phyloP scores from a whole-genome alignment of 371 early-diverging fungal genomes.

The Syncephalastrum contaminatum region DNA sequence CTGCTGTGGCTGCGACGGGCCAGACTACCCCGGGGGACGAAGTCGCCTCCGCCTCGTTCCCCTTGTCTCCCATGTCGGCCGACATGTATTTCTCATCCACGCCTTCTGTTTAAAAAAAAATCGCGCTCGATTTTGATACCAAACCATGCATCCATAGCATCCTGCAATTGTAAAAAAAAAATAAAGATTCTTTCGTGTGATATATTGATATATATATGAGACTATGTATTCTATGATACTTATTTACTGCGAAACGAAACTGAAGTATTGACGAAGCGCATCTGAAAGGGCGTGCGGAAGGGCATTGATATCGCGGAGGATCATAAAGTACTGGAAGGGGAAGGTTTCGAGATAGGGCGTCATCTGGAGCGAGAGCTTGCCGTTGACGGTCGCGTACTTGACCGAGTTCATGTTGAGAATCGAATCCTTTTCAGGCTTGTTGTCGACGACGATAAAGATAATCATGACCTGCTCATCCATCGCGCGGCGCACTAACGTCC shows the following conservation, averaged over 20 bases:
- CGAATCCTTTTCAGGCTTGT: slow-evolving; percentile 81
- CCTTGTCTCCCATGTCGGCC: too few species aligned
- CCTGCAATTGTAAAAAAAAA: too few species aligned
- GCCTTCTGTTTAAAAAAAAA: too few species aligned
- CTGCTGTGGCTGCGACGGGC: too few species aligned
- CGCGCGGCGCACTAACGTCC: slow-evolving; percentile 79
- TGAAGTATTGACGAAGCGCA: slow-evolving; percentile 93
- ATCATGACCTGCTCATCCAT: slow-evolving; percentile 89
- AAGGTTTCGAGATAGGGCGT: slow-evolving; percentile 93
- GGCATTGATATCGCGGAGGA: slow-evolving; percentile 83
- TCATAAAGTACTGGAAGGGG: slow-evolving; percentile 96
- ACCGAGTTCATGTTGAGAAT: slow-evolving; percentile 88
- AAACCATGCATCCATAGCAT: too few species aligned
- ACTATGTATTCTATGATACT: neutral
- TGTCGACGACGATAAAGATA: slow-evolving; percentile 94
- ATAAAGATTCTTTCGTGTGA: too few species aligned
- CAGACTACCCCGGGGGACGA: too few species aligned
- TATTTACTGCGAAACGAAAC: slow-evolving; percentile 44
- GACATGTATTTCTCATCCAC: too few species aligned
- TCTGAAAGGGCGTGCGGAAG: slow-evolving; percentile 91
- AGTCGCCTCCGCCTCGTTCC: too few species aligned
- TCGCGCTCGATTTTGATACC: too few species aligned
- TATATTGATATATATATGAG: slow-evolving; percentile 3
- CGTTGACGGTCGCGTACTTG: slow-evolving; percentile 68
- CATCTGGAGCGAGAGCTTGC: slow-evolving; percentile 70